Conservation (phyloP, 306 rosid species). For the Sophora flavescens region DNA sequence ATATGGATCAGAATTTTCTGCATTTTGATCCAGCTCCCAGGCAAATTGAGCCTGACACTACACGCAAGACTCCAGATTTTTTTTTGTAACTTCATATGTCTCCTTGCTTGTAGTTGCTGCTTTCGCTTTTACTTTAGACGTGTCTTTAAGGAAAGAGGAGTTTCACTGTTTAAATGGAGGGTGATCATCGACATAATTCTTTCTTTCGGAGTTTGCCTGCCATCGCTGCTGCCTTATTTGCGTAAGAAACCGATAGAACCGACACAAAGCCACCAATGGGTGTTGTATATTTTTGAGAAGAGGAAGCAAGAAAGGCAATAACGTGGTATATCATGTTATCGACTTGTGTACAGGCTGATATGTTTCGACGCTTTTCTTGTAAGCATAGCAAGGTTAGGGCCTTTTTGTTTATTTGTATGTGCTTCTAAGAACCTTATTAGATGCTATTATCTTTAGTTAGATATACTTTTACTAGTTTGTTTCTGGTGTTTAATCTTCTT, state of each 20-base stretch:
- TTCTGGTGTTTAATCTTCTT: too few species aligned
- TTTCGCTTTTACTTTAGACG: constrained; percentile 69
- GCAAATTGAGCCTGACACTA: too few species aligned
- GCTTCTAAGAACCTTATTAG: too few species aligned
- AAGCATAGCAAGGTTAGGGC: too few species aligned
- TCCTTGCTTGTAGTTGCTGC: constrained; percentile 61
- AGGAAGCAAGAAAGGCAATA: constrained; percentile 69
- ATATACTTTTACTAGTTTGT: too few species aligned
- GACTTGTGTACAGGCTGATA: too few species aligned
- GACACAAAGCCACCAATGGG: constrained; percentile 67
- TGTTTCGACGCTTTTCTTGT: too few species aligned
- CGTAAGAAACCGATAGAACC: constrained; percentile 63
- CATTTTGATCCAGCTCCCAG: too few species aligned
- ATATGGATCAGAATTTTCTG: too few species aligned
- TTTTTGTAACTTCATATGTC: constrained; percentile 78
- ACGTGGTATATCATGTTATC: constrained; percentile 68
- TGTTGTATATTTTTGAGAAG: constrained; percentile 76
- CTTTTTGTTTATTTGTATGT: too few species aligned
- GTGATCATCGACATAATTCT: constrained; percentile 77
- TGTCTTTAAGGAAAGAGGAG: constrained; percentile 63
- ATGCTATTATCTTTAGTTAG: too few species aligned
- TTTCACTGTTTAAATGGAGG: constrained; percentile 58
- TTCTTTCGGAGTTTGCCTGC: constrained; percentile 68
- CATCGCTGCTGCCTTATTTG: constrained; percentile 62
- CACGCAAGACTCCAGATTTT: constrained; percentile 95